Percentiles rank a stretch among this genome's conserved stretches.
Evolutionary conservation across 148 eudicot genomes (phyloP).

Genomic region (Talinum fruticosum): DNA sequence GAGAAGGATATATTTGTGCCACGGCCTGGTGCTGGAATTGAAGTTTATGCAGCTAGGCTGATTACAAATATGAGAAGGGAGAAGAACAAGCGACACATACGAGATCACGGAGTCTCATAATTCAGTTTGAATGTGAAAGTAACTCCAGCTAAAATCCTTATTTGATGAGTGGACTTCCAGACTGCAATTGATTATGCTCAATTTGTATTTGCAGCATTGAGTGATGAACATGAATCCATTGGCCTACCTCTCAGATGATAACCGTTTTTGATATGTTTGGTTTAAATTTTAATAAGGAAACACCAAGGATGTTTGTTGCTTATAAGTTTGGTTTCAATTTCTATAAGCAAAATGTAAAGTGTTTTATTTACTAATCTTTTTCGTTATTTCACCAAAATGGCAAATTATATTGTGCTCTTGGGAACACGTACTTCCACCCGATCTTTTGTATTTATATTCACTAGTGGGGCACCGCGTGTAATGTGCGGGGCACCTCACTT

Average conservation of each 20-base stretch:
- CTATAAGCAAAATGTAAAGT: not conserved
- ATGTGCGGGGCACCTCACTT: no score
- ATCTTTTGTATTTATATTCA: no score
- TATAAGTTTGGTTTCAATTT: not conserved
- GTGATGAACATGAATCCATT: not conserved
- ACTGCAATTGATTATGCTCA: not conserved
- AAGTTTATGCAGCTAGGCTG: constrained; percentile 40
- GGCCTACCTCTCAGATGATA: not conserved
- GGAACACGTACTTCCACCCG: no score
- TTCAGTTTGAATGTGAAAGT: not conserved
- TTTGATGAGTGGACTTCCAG: not conserved
- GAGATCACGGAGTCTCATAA: not conserved
- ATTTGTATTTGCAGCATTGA: not conserved
- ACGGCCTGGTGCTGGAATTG: constrained; percentile 35
- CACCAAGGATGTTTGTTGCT: not conserved
- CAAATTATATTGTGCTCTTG: no score
- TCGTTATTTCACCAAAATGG: no score
- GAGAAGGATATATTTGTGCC: constrained; percentile 20
- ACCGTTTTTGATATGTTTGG: no score
- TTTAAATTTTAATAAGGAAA: not conserved
- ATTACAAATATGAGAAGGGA: constrained; percentile 36
- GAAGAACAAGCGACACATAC: constrained; percentile 22
- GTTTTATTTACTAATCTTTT: no score
- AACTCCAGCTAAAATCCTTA: not conserved
- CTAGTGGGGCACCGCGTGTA: no score